Conservation (phyloP, 2,329 filamentous ascomycete genomes). For the Colletotrichum lupini region DNA sequence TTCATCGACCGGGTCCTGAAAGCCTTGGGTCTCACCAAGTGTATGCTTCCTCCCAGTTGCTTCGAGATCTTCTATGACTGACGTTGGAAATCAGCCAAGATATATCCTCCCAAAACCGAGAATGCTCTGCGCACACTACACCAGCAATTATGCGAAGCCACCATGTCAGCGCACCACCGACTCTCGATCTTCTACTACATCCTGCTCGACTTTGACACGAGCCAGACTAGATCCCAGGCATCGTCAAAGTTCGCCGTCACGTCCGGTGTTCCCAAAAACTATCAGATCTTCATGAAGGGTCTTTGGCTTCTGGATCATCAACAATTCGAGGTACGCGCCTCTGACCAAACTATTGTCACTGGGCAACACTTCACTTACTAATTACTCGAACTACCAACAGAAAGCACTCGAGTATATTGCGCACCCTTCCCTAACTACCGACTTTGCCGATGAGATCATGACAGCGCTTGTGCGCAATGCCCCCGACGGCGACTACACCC, state of each 20-base stretch:
- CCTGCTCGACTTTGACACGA: constrained; percentile 76
- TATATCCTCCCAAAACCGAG: constrained; percentile 80
- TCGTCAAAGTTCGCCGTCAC: constrained; percentile 68
- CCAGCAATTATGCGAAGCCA: constrained; percentile 72
- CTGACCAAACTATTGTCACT: too few species aligned
- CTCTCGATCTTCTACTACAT: constrained; percentile 87
- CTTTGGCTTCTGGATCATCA: constrained; percentile 83
- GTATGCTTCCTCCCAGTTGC: constrained; percentile 52
- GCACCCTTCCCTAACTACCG: constrained; percentile 81
- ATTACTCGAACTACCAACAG: constrained; percentile 46
- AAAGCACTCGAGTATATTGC: constrained; percentile 80
- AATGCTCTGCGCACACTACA: constrained; percentile 76
- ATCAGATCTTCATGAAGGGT: constrained; percentile 84
- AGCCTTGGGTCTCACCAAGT: constrained; percentile 75
- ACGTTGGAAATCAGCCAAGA: constrained; percentile 56
- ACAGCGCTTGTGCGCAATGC: constrained; percentile 73
- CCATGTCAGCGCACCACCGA: constrained; percentile 79
- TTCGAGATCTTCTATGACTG: not conserved
- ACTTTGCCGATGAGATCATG: constrained; percentile 87
- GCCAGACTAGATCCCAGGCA: constrained; percentile 60
- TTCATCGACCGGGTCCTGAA: constrained; percentile 85
- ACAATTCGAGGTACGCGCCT: constrained; percentile 68
- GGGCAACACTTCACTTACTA: not conserved
- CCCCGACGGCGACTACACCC: constrained; percentile 67
- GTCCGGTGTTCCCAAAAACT: constrained; percentile 78